A percentile compares a stretch with the other conserved stretches of the same genome.
These are phyloP conservation scores for Cyberlindnera amylophila DNA, from an alignment of 805 yeast genomes.

Conservation along the genomic window DNA sequence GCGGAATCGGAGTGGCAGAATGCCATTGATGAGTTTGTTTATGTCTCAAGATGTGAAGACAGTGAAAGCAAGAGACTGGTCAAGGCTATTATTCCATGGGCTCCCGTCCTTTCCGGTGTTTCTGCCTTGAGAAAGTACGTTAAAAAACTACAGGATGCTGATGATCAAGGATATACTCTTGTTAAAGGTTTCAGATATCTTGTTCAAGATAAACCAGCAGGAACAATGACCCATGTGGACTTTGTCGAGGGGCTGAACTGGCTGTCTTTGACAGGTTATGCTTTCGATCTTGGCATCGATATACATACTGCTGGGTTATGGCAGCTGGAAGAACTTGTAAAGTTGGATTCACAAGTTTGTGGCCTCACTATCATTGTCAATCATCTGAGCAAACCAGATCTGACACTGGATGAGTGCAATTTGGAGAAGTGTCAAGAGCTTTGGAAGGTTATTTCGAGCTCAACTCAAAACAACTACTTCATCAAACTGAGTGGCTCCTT, in stretches of 20 bases:
- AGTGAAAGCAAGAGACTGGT: slow-evolving; percentile 1
- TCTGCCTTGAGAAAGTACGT: slow-evolving; percentile 17
- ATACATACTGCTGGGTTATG: slow-evolving; percentile 34
- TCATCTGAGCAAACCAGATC: slow-evolving; percentile 41
- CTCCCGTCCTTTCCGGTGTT: slow-evolving; percentile 37
- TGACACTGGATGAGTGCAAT: slow-evolving; percentile 13
- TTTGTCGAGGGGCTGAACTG: slow-evolving; percentile 35
- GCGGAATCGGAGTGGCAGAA: slow-evolving; percentile 13
- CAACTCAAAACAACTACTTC: slow-evolving; percentile 23
- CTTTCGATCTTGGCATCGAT: slow-evolving; percentile 44
- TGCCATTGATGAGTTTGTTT: slow-evolving; percentile 16
- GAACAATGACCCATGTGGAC: slow-evolving; percentile 29
- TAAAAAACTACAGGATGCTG: slow-evolving; percentile 13
- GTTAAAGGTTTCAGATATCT: slow-evolving; percentile 41
- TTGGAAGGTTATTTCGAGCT: slow-evolving; percentile 20
- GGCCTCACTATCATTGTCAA: slow-evolving; percentile 34
- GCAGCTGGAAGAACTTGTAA: slow-evolving; percentile 37
- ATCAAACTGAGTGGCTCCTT: slow-evolving; percentile 41
- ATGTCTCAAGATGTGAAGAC: slow-evolving; percentile 3
- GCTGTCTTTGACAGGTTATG: slow-evolving; percentile 29
- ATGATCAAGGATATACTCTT: slow-evolving; percentile 11
- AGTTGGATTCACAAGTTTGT: slow-evolving; percentile 28
- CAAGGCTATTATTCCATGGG: slow-evolving; percentile 42
- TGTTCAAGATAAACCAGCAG: slow-evolving; percentile 39
- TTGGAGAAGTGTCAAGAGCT: slow-evolving; percentile 22